phyloP scores from a whole-genome alignment of 495 filamentous ascomycete genomes.

The Neurospora discreta region DNA sequence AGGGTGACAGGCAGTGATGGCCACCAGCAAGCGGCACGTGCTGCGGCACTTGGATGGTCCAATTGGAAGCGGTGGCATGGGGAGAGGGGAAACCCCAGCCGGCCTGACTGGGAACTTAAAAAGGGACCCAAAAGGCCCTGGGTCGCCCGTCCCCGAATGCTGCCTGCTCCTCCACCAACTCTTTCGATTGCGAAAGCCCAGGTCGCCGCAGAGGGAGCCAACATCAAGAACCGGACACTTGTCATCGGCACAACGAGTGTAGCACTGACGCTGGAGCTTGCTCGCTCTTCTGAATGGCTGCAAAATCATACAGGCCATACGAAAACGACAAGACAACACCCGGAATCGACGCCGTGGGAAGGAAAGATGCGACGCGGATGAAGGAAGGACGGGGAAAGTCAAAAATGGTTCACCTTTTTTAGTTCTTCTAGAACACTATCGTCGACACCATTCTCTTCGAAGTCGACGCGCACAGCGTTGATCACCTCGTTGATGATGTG shows the following conservation, averaged over 20 bases:
- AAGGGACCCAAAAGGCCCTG: slow-evolving; percentile 44
- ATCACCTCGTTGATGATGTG: slow-evolving; percentile 89
- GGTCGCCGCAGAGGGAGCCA: slow-evolving; percentile 4
- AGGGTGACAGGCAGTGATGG: not conserved
- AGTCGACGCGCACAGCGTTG: slow-evolving; percentile 77
- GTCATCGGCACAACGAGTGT: slow-evolving; percentile 4
- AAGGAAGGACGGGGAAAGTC: slow-evolving; percentile 3
- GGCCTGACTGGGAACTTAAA: slow-evolving; percentile 27
- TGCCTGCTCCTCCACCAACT: slow-evolving; percentile 31
- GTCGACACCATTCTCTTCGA: slow-evolving; percentile 92
- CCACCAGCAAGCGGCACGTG: slow-evolving; percentile 17
- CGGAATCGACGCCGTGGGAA: slow-evolving; percentile 1
- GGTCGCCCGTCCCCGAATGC: slow-evolving; percentile 34
- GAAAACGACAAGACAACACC: not conserved
- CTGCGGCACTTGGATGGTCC: slow-evolving; percentile 8
- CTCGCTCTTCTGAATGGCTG: not conserved
- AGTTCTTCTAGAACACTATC: slow-evolving; percentile 74
- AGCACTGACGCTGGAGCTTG: not conserved
- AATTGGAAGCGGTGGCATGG: slow-evolving; percentile 18
- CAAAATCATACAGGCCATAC: not conserved
- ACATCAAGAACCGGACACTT: slow-evolving; percentile 6
- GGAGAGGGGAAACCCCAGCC: slow-evolving; percentile 1
- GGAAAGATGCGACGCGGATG: slow-evolving; percentile 10
- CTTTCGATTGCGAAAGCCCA: slow-evolving; percentile 12
- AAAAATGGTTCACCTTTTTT: slow-evolving; percentile 53